Evolutionary conservation across 306 rosid species (phyloP).

Genomic region (Myrica gale): DNA sequence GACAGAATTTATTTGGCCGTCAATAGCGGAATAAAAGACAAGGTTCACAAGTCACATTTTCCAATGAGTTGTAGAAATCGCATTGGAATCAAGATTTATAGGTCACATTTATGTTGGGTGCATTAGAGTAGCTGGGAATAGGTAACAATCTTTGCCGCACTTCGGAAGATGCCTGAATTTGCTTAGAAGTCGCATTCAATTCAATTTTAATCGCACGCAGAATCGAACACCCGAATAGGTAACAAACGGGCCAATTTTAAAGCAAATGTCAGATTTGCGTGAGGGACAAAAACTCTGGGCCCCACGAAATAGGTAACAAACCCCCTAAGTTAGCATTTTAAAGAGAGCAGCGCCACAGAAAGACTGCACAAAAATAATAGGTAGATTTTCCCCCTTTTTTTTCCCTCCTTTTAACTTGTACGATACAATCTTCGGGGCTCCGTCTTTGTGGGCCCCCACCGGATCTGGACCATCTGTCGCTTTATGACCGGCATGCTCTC

Average conservation of each 20-base stretch:
- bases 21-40: no score
- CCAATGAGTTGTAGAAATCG: no score
- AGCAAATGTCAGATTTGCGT: background rate
- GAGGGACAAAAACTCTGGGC: background rate
- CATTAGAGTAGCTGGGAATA: conserved; percentile 18
- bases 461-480: conserved; percentile 57
- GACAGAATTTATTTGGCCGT: no score
- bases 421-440: no score
- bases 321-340: background rate
- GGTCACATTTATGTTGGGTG: conserved; percentile 20
- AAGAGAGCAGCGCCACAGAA: conserved; percentile 21
- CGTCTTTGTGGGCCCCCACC: conserved; percentile 33
- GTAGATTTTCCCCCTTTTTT: conserved; percentile 38
- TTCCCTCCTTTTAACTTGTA: background rate
- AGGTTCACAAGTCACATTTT: no score
- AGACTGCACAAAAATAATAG: conserved; percentile 55
- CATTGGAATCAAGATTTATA: conserved; percentile 4
- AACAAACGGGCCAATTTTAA: conserved; percentile 33
- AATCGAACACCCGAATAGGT: conserved; percentile 43
- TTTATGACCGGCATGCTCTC: conserved; percentile 51
- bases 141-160: background rate
- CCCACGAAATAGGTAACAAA: no score
- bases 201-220: background rate
- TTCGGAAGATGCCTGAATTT: conserved; percentile 7
- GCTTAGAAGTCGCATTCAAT: conserved; percentile 9